phyloP scores from a whole-genome alignment of 192 early-diverging fungal species.

The Chytriomyces sp. region DNA sequence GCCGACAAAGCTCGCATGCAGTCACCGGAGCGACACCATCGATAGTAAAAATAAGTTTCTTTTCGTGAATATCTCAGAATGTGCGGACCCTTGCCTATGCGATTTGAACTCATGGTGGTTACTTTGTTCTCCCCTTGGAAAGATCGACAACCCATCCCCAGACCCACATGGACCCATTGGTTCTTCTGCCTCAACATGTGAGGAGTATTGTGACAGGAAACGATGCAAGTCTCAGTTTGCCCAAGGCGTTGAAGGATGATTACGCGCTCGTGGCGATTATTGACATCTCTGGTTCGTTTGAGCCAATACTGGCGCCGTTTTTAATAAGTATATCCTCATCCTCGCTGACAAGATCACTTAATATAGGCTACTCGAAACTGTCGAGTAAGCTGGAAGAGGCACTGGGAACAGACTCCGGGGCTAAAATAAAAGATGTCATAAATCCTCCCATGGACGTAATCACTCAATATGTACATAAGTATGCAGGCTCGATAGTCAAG shows the following conservation, averaged over 20 bases:
- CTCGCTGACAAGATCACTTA: background rate
- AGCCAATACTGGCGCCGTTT: background rate
- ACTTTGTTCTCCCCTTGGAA: too few relatives aligned
- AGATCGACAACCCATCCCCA: background rate
- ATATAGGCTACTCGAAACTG: conserved; percentile 21
- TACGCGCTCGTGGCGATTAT: conserved; percentile 18
- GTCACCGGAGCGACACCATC: too few relatives aligned
- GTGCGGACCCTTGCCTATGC: too few relatives aligned
- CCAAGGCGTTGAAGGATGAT: background rate
- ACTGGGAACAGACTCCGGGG: conserved; percentile 13
- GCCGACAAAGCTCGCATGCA: too few relatives aligned
- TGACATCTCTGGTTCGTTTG: conserved; percentile 22
- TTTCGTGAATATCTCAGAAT: too few relatives aligned
- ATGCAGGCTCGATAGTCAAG: conserved; percentile 29
- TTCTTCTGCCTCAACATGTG: conserved; percentile 6
- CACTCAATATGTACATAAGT: conserved; percentile 15
- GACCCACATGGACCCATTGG: conserved; percentile 6
- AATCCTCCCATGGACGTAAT: conserved; percentile 31
- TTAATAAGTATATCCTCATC: too few relatives aligned
- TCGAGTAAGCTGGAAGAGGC: conserved; percentile 3
- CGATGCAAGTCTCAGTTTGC: background rate
- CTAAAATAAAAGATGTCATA: conserved; percentile 26
- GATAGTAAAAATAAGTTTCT: too few relatives aligned
- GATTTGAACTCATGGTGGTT: too few relatives aligned
- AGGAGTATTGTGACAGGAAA: background rate